Base-by-base conservation (phyloP, 2,329 filamentous ascomycete genomes). In the Diaporthe batatas region DNA sequence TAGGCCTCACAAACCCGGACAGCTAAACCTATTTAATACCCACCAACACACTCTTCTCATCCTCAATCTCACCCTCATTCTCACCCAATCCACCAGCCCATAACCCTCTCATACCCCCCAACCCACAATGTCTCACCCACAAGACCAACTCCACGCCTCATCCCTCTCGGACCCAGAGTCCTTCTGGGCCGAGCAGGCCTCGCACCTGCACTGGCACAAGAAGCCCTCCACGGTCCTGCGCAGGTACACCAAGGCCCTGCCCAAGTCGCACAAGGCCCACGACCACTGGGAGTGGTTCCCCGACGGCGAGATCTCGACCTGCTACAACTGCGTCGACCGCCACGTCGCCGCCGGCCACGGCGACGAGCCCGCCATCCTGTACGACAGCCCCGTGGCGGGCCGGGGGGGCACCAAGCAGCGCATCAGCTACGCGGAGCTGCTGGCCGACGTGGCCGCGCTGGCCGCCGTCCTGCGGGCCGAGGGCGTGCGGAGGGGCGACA, bases 261-360 rank as follows among this genome's bases (percentile, higher is more conserved):
- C 70, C 51, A 82, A 86, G 69, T 88, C 84, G 75, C 91, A 91
- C 71, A 83, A 86, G n/a, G 84, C 86, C 21, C 91, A 97, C 79
- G 87, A 90, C 54, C 91, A 93, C 79, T 98, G 95, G 95, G 89
- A 91, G 75, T 98, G 96, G 96, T 98, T 97, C 77, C 90, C 93
- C 0, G 94, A 91, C 75, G 96, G 95, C 75, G 91, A 96, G 84
- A 93, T 98, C 77, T 96, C 93, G 51, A 98, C 94, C 0, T 94
- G 93, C 77, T 97, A 94, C 85, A 98, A 98, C 81, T 97, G 94
- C 80, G 85, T 98, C 18, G 95, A 98, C 82, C 88, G 95, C 18
- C 95, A 98, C 82, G 94, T 98, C n/a, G 84, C 89, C 47, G 90
- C 89, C 7, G 94, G 95, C n/a, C 86, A 91, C 76, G 95, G 95